Percentiles rank a stretch among this genome's conserved stretches.
Conservation (phyloP, 805 yeast genomes). For the Hanseniaspora meyeri region DNA sequence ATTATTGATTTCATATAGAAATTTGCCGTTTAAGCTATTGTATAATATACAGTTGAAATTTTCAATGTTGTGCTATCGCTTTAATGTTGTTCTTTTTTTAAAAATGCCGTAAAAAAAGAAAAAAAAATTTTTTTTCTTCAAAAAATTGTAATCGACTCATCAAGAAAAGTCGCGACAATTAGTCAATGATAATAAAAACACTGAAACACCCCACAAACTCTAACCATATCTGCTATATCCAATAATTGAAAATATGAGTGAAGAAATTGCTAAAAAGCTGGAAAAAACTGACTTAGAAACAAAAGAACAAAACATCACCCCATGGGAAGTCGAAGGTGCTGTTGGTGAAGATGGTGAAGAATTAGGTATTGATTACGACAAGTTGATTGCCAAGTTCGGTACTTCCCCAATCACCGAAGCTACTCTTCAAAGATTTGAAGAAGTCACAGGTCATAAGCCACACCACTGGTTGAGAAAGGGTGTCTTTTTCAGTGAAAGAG, state of each 20-base stretch:
- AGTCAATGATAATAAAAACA: not conserved
- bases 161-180: no score
- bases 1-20: not conserved
- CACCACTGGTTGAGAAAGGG: conserved; percentile 87
- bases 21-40: no score
- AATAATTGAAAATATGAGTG: not conserved
- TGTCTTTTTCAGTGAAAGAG: conserved; percentile 84
- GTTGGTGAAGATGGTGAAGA: conserved; percentile 77
- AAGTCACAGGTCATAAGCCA: conserved; percentile 80
- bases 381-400: conserved; percentile 77
- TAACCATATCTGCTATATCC: not conserved
- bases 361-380: conserved; percentile 86
- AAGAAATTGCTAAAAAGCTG: conserved; percentile 18
- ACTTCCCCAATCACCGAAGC: conserved; percentile 60
- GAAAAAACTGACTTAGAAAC: conserved; percentile 15
- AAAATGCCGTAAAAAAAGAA: not conserved
- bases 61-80: no score
- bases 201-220: not conserved
- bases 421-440: conserved; percentile 59
- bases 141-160: not conserved
- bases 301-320: conserved; percentile 58
- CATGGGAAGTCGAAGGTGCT: conserved; percentile 99
- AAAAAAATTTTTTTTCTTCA: not conserved
- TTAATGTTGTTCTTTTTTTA: no score
- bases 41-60: no score